phyloP scores from a whole-genome alignment of 805 yeast species.

The Blastobotrys attinorum region DNA sequence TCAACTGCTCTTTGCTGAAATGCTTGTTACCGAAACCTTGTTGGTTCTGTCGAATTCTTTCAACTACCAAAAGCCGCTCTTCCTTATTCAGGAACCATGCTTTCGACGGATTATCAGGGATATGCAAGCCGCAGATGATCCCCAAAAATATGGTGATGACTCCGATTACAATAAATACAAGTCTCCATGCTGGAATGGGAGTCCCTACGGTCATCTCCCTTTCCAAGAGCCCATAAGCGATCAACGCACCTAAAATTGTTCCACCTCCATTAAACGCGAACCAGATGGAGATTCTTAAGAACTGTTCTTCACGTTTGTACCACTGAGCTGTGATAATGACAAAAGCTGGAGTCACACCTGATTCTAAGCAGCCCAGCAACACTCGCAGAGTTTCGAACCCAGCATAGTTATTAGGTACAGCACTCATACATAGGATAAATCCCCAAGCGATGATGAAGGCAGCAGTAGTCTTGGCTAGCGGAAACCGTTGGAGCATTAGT shows the following conservation, averaged over 20 bases:
- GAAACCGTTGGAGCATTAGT: slow-evolving; percentile 45
- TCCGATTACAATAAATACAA: slow-evolving; percentile 50
- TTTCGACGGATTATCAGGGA: slow-evolving; percentile 47
- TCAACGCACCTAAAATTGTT: slow-evolving; percentile 37
- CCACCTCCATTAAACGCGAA: slow-evolving; percentile 39
- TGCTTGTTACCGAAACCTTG: slow-evolving; percentile 50
- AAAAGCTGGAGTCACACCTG: slow-evolving; percentile 51
- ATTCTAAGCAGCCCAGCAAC: slow-evolving; percentile 45
- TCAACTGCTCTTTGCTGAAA: slow-evolving; percentile 47
- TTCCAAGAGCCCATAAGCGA: slow-evolving; percentile 38
- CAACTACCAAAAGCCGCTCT: slow-evolving; percentile 42
- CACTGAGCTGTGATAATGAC: slow-evolving; percentile 51
- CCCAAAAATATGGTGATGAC: slow-evolving; percentile 40
- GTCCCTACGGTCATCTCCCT: slow-evolving; percentile 24
- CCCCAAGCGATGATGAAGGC: slow-evolving; percentile 57
- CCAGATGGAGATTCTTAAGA: slow-evolving; percentile 37
- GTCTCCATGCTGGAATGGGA: slow-evolving; percentile 39
- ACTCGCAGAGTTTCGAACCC: slow-evolving; percentile 43
- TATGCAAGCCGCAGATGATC: slow-evolving; percentile 14
- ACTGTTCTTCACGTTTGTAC: slow-evolving; percentile 43
- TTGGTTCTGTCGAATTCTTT: slow-evolving; percentile 44
- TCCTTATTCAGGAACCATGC: slow-evolving; percentile 41
- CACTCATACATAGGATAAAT: slow-evolving; percentile 42
- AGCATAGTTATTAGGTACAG: slow-evolving; percentile 37
- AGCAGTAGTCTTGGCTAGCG: slow-evolving; percentile 45